Evolutionary conservation across 192 early-diverging fungal genomes (phyloP), one percentile per base, ranked within the genome.

Genomic region (Cladochytrium replicatum): DNA sequence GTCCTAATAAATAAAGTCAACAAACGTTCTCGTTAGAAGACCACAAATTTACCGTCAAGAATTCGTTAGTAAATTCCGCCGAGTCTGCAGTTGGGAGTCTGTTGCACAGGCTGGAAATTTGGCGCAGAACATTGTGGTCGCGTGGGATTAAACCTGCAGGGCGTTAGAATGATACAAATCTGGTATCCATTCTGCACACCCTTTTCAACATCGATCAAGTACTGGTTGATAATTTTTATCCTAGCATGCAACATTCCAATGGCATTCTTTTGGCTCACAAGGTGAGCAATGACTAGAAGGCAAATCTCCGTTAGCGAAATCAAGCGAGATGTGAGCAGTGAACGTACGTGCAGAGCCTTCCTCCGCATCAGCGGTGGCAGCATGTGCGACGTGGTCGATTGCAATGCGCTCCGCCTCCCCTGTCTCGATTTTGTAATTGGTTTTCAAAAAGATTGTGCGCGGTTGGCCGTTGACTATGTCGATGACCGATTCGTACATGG

Each of bases 391-490:
- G 57, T 89, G 87, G 55, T 91, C 85, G 6, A 91, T 80, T 6
- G 89, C 86, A 54, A 91, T 86, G 30, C 87, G 71, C 55, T 91
- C 89, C 26, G 87, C 87, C 48, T 91, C 89, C 22, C 79, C 80
- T 4, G 89, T 88, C 50, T 87, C 87, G 21, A 91, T 77, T 52
- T 78, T 81, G 61, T 87, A 91, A 22, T 68, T 44, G n/a, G 71
- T 50, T 50, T 75, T 62, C 6, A 79, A 67, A 52, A 91, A 87
- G 29, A 81, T 55, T 22, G 79, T 67, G 34, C 75, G 67, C 4
- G 76, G 65, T 15, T 67, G 50, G 9, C 57, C 68, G 25, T 68
- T 61, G 7, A 75, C 68, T 8, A 81, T 66, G 52, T 88, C 86
- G 1, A 86, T 72, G 2, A 83, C 68, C 0, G 86, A 80, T 64